These are phyloP conservation scores for Phlebopus sp. DNA, from an alignment of 1,284 basidiomycete species.

Conservation along the genomic window DNA sequence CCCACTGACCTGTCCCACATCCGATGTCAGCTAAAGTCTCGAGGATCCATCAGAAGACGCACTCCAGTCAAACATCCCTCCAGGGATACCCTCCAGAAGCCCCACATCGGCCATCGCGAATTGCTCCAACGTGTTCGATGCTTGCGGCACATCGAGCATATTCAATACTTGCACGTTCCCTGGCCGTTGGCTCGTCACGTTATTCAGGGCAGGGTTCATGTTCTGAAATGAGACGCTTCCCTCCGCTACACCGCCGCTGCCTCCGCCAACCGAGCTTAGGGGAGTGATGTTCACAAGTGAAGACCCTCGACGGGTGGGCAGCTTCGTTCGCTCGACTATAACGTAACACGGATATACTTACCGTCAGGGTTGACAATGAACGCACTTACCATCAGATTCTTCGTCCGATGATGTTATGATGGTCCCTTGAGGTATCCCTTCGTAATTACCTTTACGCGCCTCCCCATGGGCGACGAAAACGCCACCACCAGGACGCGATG, in stretches of 20 bases:
- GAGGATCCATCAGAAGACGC: conserved; percentile 29
- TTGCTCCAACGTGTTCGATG: conserved; percentile 54
- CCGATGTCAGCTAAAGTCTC: conserved; percentile 1
- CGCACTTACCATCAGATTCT: conserved; percentile 50
- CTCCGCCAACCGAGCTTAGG: conserved; percentile 29
- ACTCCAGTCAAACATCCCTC: conserved; percentile 89
- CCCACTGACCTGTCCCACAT: conserved; percentile 63
- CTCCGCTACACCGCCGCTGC: conserved; percentile 25
- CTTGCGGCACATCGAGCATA: conserved; percentile 57
- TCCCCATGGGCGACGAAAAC: conserved; percentile 72
- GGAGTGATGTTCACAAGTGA: conserved; percentile 56
- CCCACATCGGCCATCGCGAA: conserved; percentile 67
- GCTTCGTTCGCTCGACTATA: conserved; percentile 22
- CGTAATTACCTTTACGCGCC: conserved; percentile 44
- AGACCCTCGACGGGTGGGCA: conserved; percentile 20
- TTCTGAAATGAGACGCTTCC: conserved; percentile 38
- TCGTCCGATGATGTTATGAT: conserved; percentile 53
- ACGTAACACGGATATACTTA: conserved; percentile 17
- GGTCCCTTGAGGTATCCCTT: conserved; percentile 61
- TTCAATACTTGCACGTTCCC: conserved; percentile 74
- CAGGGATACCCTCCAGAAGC: conserved; percentile 77
- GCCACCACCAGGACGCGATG: conserved; percentile 77
- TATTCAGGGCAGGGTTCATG: conserved; percentile 64
- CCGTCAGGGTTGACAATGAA: conserved; percentile 21
- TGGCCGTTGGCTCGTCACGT: conserved; percentile 34